phyloP scores from a whole-genome alignment of 2,329 filamentous ascomycete genomes.

The Fusarium penzigii region DNA sequence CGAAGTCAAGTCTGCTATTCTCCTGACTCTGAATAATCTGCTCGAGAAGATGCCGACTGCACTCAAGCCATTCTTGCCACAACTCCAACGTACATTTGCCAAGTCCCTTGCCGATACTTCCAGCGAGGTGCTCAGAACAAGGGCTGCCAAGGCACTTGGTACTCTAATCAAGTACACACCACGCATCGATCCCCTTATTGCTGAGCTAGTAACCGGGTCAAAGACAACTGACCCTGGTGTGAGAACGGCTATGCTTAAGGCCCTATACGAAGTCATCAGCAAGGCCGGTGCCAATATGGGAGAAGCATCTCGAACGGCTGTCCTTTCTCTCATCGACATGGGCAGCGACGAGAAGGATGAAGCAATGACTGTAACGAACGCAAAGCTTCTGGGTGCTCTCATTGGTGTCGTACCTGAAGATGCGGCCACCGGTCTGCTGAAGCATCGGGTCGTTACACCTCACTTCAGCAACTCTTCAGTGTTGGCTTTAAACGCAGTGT shows the following conservation, averaged over 20 bases:
- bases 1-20: conserved; percentile 92
- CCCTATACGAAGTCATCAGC: conserved; percentile 92
- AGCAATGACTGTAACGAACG: conserved; percentile 84
- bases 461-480: conserved; percentile 78
- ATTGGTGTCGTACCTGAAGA: conserved; percentile 82
- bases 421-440: conserved; percentile 59
- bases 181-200: conserved; percentile 89
- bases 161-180: conserved; percentile 95
- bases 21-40: conserved; percentile 91
- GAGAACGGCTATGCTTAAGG: conserved; percentile 94
- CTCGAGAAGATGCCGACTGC: conserved; percentile 95
- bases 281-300: conserved; percentile 96
- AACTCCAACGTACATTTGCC: conserved; percentile 94
- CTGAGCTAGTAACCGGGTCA: conserved; percentile 90
- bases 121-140: conserved; percentile 81
- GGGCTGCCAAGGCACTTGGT: conserved; percentile 90
- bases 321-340: conserved; percentile 84
- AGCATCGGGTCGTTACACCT: conserved; percentile 75
- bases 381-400: conserved; percentile 84
- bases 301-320: conserved; percentile 81
- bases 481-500: conserved; percentile 83
- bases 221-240: conserved; percentile 86
- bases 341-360: conserved; percentile 75
- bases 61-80: conserved; percentile 94
- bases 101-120: conserved; percentile 92